Evolutionary conservation across 1,284 basidiomycete species (phyloP).

Genomic region (Porodaedalea pini): DNA sequence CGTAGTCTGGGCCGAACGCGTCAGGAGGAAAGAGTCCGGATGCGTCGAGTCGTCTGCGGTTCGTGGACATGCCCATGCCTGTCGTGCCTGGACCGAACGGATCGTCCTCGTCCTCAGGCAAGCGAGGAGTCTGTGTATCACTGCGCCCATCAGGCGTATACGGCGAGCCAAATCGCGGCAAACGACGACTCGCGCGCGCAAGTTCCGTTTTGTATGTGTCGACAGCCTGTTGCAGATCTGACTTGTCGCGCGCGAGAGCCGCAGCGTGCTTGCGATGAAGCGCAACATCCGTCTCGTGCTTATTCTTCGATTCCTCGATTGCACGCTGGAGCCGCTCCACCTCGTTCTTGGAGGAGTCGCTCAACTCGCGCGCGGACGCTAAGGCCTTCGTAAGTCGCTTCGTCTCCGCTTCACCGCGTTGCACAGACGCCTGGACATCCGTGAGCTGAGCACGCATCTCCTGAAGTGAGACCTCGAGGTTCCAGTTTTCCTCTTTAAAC

Average conservation of each 20-base stretch:
- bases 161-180: conserved; percentile 65
- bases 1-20: conserved; percentile 49
- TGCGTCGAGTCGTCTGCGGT: conserved; percentile 54
- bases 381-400: conserved; percentile 78
- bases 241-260: conserved; percentile 86
- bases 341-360: conserved; percentile 86
- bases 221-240: conserved; percentile 81
- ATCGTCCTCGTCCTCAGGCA: conserved; percentile 62
- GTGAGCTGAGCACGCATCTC: conserved; percentile 74
- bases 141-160: conserved; percentile 51
- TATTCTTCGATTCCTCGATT: conserved; percentile 76
- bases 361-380: conserved; percentile 67
- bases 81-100: conserved; percentile 49
- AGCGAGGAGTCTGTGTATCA: conserved; percentile 57
- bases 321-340: conserved; percentile 68
- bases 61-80: conserved; percentile 56
- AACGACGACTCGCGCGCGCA: conserved; percentile 53
- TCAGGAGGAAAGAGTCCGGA: conserved; percentile 56
- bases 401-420: conserved; percentile 79
- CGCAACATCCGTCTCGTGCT: conserved; percentile 92
- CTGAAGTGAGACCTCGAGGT: conserved; percentile 86
- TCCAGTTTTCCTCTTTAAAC: conserved; percentile 21
- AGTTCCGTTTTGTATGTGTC: conserved; percentile 72
- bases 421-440: conserved; percentile 62
- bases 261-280: conserved; percentile 85